Evolutionary conservation across 1,139 yeast genomes (phyloP), one percentile per base, ranked within the genome.

Genomic region (Debaryomyces coudertii): DNA sequence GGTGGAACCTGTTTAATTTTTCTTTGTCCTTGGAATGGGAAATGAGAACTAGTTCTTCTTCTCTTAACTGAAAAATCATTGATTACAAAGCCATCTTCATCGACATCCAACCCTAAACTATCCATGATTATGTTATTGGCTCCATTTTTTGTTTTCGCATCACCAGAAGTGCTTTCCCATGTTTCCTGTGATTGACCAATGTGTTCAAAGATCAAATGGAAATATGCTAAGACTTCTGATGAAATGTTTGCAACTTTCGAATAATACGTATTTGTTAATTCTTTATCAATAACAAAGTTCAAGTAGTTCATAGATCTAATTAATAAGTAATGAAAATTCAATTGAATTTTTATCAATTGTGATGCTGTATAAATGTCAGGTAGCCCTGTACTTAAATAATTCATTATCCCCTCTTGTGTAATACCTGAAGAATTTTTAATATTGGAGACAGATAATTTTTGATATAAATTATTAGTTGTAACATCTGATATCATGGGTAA

Each of bases 11-110:
- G 67, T 37, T 55, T 62, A 20, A 54, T 49, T 27, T 53, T 51
- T 23, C 53, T 49, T 28, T 54, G 53, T 18, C 47, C 37, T 5
- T 22, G 40, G 36, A 47, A 43, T 24, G 46, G 44, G 2, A 42
- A 20, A 1, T 49, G 36, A 20, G 51, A 50, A 12, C 40, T 44
- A 1, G 50, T 47, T 48, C 64, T 63, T 47, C 76, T 61, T 49
- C 77, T 56, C 50, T 73, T 74, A 3, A 69, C 77, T 11, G 73
- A 69, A 48, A 74, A 74, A 54, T 74, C 79, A 51, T 75, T 75
- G 11, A 75, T 73, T 2, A 75, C 76, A 57, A 73, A 73, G 12
- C 80, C 79, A 53, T 75, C 79, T 43, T 74, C 79, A 51, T 74
- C 79, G 9, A 67, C 69, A 52, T 66, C 71, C 23, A 68, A 49